Evolutionary conservation across 768 basidiomycete genomes (phyloP), one percentile per base, ranked within the genome.

Genomic region (Lactarius hengduanensis): DNA sequence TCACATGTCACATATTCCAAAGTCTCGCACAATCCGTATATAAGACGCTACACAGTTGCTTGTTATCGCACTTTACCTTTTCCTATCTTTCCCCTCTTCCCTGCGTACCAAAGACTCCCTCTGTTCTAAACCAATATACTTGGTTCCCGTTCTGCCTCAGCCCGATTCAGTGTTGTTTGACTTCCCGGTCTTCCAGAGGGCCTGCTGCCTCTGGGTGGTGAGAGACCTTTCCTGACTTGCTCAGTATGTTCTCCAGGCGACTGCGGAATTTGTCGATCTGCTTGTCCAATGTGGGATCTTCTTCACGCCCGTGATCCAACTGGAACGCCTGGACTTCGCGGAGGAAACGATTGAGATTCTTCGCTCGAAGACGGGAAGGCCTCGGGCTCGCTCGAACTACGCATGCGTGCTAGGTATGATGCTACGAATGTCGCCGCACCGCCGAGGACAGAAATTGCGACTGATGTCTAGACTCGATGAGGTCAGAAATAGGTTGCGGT

Each of bases 321-420:
- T 80, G 71, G 70, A 87, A 88, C 3, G 84, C 83, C 54, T 80
- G 72, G 45, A 80, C 79, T 68, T 90, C 86, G 30, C 89, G 86
- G 30, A 91, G 76, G 69, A 86, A 92, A 26, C 85, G 81, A 22
- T 89, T 85, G 1, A 91, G 78, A 65, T 87, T 86, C 67, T 86
- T 85, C 5, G 79, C 79, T 13, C 84, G 82, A 3, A 77, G 73
- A 38, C 80, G 78, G 0, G 87, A 88, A 20, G 81, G 81, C 60
- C 67, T 91, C 88, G 2, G 90, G 90, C 70, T 91, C 90, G 47
- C 83, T 83, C 0, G 88, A 85, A 13, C 88, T 88, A 32, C 89
- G 84, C 30, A 83, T 80, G 11, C 86, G 84, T 4, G 90, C 90
- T 28, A 92, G 80, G 74, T 87, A 91, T 2, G 89, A 86, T n/a